These are phyloP conservation scores for Ophiostoma tasmaniense DNA, from an alignment of 2,329 filamentous ascomycete genomes.

Conservation along the genomic window DNA sequence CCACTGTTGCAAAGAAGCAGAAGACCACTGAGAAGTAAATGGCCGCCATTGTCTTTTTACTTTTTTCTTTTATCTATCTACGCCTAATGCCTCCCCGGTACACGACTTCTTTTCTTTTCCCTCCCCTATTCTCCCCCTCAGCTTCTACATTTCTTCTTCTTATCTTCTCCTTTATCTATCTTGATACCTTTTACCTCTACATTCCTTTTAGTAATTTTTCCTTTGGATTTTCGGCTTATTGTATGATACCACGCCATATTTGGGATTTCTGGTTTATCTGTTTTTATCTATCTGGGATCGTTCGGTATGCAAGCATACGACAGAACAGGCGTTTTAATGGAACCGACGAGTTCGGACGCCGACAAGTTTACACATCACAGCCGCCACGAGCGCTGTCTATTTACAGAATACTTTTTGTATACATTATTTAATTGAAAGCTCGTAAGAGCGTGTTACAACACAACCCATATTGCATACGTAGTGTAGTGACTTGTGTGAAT, in stretches of 20 bases:
- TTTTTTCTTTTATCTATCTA: not conserved
- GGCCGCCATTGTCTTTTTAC: not conserved
- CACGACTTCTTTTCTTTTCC: not conserved
- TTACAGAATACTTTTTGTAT: not conserved
- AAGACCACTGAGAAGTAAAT: not conserved
- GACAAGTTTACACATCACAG: not conserved
- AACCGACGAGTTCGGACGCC: not conserved
- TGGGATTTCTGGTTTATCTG: slow-evolving; percentile 3
- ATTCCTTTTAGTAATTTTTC: not conserved
- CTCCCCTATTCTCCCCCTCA: not conserved
- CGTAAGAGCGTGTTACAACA: not conserved
- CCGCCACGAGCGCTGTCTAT: not conserved
- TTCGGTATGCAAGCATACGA: not conserved
- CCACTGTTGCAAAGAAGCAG: not conserved
- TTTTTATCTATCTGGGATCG: not conserved
- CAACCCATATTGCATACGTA: not conserved
- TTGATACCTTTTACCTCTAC: not conserved
- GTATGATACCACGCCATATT: not conserved
- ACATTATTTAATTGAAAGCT: slow-evolving; percentile 1
- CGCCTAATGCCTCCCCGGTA: not conserved
- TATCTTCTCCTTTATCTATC: not conserved
- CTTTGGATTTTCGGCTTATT: not conserved
- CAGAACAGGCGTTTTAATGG: slow-evolving; percentile 1
- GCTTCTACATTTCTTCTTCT: not conserved
- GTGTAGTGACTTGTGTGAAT: not conserved